Evolutionary conservation across 306 rosid species (phyloP), one percentile per base, ranked within the genome.

Genomic region (Acacia acuminata): DNA sequence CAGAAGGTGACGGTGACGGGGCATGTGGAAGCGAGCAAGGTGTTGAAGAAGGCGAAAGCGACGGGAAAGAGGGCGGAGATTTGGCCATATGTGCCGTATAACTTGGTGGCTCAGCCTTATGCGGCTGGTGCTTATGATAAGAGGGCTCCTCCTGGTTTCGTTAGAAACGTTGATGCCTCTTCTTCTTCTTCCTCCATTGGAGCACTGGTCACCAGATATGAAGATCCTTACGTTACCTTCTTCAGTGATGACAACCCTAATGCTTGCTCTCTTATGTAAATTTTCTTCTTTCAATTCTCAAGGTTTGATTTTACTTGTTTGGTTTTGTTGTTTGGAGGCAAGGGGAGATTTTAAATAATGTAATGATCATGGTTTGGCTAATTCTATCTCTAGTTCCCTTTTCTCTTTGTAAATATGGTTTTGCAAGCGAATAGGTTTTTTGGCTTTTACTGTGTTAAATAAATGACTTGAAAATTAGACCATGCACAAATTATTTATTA

Each of bases 201-300:
- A 78, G 85, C 91, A 22, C 73, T 87, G 20, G 63, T 2, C 4
- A 55, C 63, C 2, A 61, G 77, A 87, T 79, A 90, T 85, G 97
- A 86, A 71, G 97, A 93, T 48, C 92, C 97, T 27, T 90, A 87
- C 85, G 78, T 78, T 73, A 81, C 82, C 87, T 86, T 94, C 88
- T 94, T 94, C 82, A 94, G 98, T 81, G 98, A 94, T 87, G 98
- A 94, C 82, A 94, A 94, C 86, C 97, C 98, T 51, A 94, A 94
- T 2, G 60, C 60, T 2, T 94, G 98, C 67, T 60, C 34, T 22
- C 34, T 60, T 24, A 58, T n/a, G 30, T 58, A 22, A 16, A 17
- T 58, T 48, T 48, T 14, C 17, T 48, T 48, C 53, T 56, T 56
- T n/a, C 25, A 20, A 56, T 56, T 25, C 8, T 56, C 64, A 20